phyloP scores from a whole-genome alignment of 192 early-diverging fungal genomes.

The Glomus cerebriforme region DNA sequence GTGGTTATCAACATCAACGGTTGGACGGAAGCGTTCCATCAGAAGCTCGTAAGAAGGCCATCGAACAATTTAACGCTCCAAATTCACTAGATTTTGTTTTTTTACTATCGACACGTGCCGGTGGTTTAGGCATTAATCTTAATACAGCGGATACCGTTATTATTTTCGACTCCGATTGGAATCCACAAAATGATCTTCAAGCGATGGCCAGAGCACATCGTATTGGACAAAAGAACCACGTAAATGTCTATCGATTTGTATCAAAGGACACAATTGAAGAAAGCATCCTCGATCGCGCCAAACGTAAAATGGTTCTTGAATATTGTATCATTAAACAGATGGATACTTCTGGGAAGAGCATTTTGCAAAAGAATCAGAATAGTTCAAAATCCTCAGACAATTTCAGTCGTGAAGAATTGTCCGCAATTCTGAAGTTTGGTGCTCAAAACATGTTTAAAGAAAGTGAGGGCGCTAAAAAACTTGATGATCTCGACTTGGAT shows the following conservation, averaged over 20 bases:
- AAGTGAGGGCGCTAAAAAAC: slow-evolving; percentile 64
- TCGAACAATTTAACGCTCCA: slow-evolving; percentile 97
- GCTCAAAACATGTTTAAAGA: slow-evolving; percentile 96
- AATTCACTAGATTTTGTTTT: slow-evolving; percentile 94
- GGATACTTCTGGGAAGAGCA: slow-evolving; percentile 89
- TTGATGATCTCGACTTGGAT: slow-evolving; percentile 96
- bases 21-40: slow-evolving; percentile 90
- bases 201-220: slow-evolving; percentile 98
- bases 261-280: slow-evolving; percentile 98
- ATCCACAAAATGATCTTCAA: slow-evolving; percentile 96
- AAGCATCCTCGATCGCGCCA: slow-evolving; percentile 97
- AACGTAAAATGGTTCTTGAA: slow-evolving; percentile 99
- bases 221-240: slow-evolving; percentile 96
- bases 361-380: slow-evolving; percentile 55
- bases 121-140: slow-evolving; percentile 95
- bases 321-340: slow-evolving; percentile 99
- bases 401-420: slow-evolving; percentile 87
- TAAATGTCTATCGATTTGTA: slow-evolving; percentile 97
- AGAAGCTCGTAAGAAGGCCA: slow-evolving; percentile 91
- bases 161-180: slow-evolving; percentile 93
- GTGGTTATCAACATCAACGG: slow-evolving; percentile 88
- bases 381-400: slow-evolving; percentile 42
- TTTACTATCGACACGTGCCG: slow-evolving; percentile 94
- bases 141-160: slow-evolving; percentile 97
- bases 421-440: slow-evolving; percentile 97